These are phyloP conservation scores for Sugiyamaella novakii DNA, from an alignment of 1,139 yeast species.

Conservation along the genomic window DNA sequence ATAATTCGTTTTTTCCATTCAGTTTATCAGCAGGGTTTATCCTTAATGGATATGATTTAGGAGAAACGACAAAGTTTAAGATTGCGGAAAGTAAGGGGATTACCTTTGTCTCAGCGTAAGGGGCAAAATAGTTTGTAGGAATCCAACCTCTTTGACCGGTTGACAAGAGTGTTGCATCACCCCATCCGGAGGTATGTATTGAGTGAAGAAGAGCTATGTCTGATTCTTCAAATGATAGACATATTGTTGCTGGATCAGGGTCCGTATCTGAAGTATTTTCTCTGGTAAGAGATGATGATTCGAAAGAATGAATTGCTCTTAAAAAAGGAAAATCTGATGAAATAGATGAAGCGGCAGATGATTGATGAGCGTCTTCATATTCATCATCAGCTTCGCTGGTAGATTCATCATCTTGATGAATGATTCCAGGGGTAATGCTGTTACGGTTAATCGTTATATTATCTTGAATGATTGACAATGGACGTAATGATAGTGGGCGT, in stretches of 20 bases:
- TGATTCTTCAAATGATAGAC: constrained; percentile 76
- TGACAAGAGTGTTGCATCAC: constrained; percentile 81
- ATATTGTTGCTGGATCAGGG: constrained; percentile 67
- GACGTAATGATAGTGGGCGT: constrained; percentile 18
- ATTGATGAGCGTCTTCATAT: constrained; percentile 17
- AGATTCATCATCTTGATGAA: constrained; percentile 10
- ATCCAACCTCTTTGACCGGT: constrained; percentile 90
- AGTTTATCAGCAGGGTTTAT: constrained; percentile 14
- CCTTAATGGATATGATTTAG: constrained; percentile 42
- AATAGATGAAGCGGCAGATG: constrained; percentile 21
- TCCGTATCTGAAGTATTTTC: constrained; percentile 26
- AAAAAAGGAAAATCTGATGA: constrained; percentile 42
- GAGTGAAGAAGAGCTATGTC: constrained; percentile 88
- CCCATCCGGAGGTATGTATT: constrained; percentile 95
- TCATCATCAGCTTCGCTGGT: constrained; percentile 15
- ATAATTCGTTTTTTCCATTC: neutral
- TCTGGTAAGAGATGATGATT: constrained; percentile 62
- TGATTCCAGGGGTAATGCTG: constrained; percentile 7
- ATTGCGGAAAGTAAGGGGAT: constrained; percentile 65
- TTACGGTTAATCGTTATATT: neutral
- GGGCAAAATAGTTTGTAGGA: constrained; percentile 82
- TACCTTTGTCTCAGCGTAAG: constrained; percentile 55
- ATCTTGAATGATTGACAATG: constrained; percentile 13
- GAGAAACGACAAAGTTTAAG: constrained; percentile 73
- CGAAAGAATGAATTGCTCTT: constrained; percentile 79